A percentile compares a stretch with the other conserved stretches of the same genome.
Evolutionary conservation across 139 green algal genomes (phyloP).

Genomic region (Zygnema cylindricum): DNA sequence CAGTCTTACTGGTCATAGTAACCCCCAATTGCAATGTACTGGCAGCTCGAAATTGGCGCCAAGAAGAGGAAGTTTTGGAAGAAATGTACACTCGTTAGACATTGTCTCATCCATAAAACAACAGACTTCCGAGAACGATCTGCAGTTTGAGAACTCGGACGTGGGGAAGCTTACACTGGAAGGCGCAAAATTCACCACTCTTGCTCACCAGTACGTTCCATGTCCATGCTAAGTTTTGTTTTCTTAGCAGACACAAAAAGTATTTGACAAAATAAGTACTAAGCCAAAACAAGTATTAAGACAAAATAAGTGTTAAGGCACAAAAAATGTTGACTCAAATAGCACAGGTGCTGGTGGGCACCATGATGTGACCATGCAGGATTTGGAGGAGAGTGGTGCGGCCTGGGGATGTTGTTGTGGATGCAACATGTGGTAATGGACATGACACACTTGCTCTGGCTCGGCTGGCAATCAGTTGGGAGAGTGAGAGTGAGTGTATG

Average conservation of each 20-base stretch:
- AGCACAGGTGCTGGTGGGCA: background rate
- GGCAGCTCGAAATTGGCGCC: too few relatives aligned
- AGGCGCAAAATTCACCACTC: background rate
- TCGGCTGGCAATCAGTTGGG: constrained; percentile 9
- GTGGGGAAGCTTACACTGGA: background rate
- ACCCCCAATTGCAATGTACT: too few relatives aligned
- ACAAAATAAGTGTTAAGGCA: too few relatives aligned
- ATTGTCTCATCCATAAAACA: too few relatives aligned
- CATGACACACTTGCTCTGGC: constrained; percentile 44
- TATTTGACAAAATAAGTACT: too few relatives aligned
- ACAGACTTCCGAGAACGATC: too few relatives aligned
- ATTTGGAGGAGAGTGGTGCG: constrained; percentile 52
- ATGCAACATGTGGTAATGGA: constrained; percentile 56
- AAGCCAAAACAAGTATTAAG: too few relatives aligned
- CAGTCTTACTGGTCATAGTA: too few relatives aligned
- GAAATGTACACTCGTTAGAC: too few relatives aligned
- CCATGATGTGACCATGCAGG: constrained; percentile 6
- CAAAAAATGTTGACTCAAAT: background rate
- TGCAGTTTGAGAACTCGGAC: background rate
- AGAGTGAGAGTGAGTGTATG: constrained; percentile 5
- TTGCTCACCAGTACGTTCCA: background rate
- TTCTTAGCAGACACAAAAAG: too few relatives aligned
- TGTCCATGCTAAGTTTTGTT: too few relatives aligned
- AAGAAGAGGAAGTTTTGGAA: too few relatives aligned
- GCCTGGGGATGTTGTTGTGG: constrained; percentile 48